Base-by-base conservation (phyloP, 352 stramenopile genomes). In the Pythium oligandrum region DNA sequence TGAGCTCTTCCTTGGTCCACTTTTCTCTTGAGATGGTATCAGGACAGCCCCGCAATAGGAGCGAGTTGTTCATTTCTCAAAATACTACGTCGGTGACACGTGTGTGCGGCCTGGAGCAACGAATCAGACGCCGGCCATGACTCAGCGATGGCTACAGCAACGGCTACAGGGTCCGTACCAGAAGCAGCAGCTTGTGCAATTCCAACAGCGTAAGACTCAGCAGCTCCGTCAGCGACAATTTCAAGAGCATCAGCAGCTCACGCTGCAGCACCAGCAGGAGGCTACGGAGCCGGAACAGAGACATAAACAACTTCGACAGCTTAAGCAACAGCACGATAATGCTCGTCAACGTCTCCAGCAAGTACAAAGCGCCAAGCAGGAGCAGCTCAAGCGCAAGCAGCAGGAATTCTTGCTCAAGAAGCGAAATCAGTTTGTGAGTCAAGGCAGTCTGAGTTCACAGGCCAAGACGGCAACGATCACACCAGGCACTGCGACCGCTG, bases 121-220 rank as follows among this genome's bases (percentile, higher is more conserved):
- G 17, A 26, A 26, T 26, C 17, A 26, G 17, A 26, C 17, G 17
- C 17, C 17, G 17, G 17, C 17, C 11, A 34, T 55, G 4, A 81
- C 78, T 7, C 83, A 93, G 56, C 83, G 91, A 56, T 86, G 71
- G 71, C 58, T 93, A n/a, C 17, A 26, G 17, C 77, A 90, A 48
- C 78, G 79, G 4, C 79, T 93, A 7, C 83, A 91, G 48, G 78
- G 84, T 31, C 83, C 90, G 54, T 93, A 88, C 54, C 81, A 90
- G 40, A 78, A 89, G 37, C 78, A 87, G 12, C 74, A 86, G 45
- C 43, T 91, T 34, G 51, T 90, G 31, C 73, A 85, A 32, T 78
- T 72, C 10, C 80, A 90, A 32, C 85, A 92, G 55, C 78, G 88
- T 49, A 80, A 93, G 55, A 87, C 77, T 37, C 72, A 88, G 61